A percentile compares a stretch with the other conserved stretches of the same genome.
These are phyloP conservation scores for Blastobotrys terrestris DNA, from an alignment of 805 yeast genomes.

Conservation along the genomic window DNA sequence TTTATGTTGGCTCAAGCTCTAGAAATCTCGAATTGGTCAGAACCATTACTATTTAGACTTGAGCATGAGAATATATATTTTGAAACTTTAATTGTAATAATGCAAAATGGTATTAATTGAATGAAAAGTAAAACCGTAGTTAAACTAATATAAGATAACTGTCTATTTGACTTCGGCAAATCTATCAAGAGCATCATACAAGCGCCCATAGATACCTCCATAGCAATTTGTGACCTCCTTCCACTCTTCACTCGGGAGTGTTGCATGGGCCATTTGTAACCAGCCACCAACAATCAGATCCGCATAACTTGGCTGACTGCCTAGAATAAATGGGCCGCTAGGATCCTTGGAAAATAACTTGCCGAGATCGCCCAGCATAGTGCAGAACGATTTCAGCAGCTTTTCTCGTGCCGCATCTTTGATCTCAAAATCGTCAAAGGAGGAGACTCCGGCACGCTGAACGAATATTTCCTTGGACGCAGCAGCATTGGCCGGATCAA, in stretches of 20 bases:
- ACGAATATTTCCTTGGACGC: background rate
- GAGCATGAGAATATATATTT: background rate
- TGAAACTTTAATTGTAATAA: no score
- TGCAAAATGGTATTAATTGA: no score
- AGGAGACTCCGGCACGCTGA: background rate
- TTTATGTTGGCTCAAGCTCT: slow-evolving; percentile 41
- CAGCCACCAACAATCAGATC: background rate
- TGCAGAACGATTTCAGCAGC: background rate
- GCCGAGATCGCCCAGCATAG: background rate
- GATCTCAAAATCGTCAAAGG: background rate
- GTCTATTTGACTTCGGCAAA: background rate
- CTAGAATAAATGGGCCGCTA: background rate
- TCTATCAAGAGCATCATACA: background rate
- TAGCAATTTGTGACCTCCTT: background rate
- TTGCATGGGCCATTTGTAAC: background rate
- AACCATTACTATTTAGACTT: background rate
- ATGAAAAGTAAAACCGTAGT: no score
- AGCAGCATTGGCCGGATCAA: background rate
- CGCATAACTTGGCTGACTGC: background rate
- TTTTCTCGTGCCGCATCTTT: background rate
- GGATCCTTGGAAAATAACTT: background rate
- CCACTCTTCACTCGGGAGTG: background rate
- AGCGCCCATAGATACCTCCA: background rate
- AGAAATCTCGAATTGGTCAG: slow-evolving; percentile 12
- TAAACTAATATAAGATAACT: no score